Percentiles rank a stretch among this genome's conserved stretches.
Conservation (phyloP, 495 filamentous ascomycete species). For the Aspergillus affinis region DNA sequence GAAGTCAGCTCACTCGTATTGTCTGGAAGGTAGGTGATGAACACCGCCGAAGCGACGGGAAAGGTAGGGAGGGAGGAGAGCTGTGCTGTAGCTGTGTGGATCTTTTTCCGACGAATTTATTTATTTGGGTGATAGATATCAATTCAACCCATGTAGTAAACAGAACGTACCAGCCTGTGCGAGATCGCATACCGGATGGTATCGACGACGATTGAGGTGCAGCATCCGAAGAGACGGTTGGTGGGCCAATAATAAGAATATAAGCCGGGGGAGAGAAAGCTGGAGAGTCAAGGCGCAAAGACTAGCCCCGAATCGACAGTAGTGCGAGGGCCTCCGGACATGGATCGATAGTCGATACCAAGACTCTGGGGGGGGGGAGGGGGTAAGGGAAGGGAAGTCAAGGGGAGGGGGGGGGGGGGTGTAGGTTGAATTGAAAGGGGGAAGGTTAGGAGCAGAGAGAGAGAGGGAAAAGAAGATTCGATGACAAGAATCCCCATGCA, state of each 20-base stretch:
- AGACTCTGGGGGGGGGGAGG: neutral
- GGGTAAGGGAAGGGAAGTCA: neutral
- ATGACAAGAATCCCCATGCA: neutral
- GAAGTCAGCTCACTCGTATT: neutral
- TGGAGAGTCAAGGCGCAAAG: constrained; percentile 3
- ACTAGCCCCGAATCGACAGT: constrained; percentile 15
- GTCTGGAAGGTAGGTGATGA: neutral
- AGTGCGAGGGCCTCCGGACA: constrained; percentile 1
- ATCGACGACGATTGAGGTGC: constrained; percentile 29
- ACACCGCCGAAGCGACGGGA: neutral
- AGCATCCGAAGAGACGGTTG: constrained; percentile 27
- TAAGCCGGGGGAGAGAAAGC: constrained; percentile 5
- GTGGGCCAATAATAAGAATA: constrained; percentile 11
- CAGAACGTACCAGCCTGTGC: constrained; percentile 49
- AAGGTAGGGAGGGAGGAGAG: neutral
- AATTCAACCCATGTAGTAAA: neutral
- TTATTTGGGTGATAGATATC: neutral
- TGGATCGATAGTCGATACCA: neutral
- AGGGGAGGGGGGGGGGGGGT: neutral
- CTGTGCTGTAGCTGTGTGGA: neutral
- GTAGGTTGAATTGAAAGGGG: neutral
- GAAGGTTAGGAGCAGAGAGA: neutral
- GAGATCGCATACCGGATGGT: constrained; percentile 48
- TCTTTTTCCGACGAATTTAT: neutral
- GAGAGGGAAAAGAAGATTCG: neutral